phyloP scores from a whole-genome alignment of 441 rosid genomes.

The Geranium incanum region DNA sequence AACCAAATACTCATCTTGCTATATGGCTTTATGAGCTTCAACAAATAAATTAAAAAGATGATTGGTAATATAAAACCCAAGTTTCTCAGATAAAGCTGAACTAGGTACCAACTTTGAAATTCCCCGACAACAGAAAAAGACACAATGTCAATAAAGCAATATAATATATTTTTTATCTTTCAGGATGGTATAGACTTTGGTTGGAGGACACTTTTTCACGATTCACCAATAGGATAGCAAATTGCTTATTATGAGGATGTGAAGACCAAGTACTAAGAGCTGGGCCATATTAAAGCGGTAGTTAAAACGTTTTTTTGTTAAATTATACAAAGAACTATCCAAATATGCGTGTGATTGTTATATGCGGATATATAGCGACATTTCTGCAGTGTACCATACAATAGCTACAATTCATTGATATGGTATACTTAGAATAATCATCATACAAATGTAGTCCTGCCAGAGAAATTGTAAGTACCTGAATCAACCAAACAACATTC shows the following conservation, averaged over 20 bases:
- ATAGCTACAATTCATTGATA: not conserved
- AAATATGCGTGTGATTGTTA: not conserved
- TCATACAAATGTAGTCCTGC: not conserved
- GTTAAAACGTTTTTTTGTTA: too few species aligned
- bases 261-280: not conserved
- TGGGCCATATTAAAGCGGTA: too few species aligned
- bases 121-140: too few species aligned
- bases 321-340: not conserved
- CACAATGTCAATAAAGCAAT: too few species aligned
- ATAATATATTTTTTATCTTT: too few species aligned
- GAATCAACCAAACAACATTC: slow-evolving; percentile 98
- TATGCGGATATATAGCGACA: too few species aligned
- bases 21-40: not conserved
- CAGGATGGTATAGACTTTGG: too few species aligned
- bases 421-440: not conserved
- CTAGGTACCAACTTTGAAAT: too few species aligned
- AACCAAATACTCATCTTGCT: not conserved
- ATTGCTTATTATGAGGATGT: not conserved
- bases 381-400: too few species aligned
- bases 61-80: not conserved
- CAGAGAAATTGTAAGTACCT: slow-evolving; percentile 39
- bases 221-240: not conserved
- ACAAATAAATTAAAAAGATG: not conserved
- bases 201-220: not conserved
- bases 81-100: too few species aligned